These are phyloP conservation scores for Cornus suecica DNA, from an alignment of 148 eudicot genomes.

Conservation along the genomic window DNA sequence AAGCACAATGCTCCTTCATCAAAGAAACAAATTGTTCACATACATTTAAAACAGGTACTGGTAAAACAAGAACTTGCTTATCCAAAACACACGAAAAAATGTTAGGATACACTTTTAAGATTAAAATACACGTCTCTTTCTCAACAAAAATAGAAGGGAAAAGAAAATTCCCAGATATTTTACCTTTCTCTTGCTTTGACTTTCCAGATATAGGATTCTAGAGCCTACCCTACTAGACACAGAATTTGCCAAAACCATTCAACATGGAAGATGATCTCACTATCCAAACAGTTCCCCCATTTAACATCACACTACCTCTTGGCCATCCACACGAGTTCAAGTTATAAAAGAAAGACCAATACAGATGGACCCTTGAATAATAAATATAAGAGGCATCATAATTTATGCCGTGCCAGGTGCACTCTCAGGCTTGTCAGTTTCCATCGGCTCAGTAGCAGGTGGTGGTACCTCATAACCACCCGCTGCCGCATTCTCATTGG, in stretches of 20 bases:
- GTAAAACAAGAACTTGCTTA: no score
- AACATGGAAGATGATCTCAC: slow-evolving; percentile 6
- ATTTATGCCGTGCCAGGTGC: slow-evolving; percentile 18
- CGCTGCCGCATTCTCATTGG: slow-evolving; percentile 33
- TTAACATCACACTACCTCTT: not conserved
- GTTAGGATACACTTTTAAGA: no score
- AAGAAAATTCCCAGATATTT: not conserved
- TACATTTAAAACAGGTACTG: no score
- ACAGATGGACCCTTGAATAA: not conserved
- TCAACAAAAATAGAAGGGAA: not conserved
- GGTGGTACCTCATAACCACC: slow-evolving; percentile 38
- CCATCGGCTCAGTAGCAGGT: slow-evolving; percentile 65
- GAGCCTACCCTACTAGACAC: not conserved
- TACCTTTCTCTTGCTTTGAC: not conserved
- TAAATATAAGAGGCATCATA: not conserved
- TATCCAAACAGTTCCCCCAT: slow-evolving; percentile 2
- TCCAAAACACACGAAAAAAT: no score
- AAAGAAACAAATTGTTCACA: no score
- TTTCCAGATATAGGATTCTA: slow-evolving; percentile 11
- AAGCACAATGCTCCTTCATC: no score
- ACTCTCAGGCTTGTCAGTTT: slow-evolving; percentile 45
- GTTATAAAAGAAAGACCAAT: not conserved
- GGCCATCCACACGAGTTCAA: not conserved
- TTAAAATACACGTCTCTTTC: not conserved
- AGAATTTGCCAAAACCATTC: slow-evolving; percentile 2